Base-by-base conservation (phyloP, 1,284 basidiomycete species). In the Trichosporon inkin region DNA sequence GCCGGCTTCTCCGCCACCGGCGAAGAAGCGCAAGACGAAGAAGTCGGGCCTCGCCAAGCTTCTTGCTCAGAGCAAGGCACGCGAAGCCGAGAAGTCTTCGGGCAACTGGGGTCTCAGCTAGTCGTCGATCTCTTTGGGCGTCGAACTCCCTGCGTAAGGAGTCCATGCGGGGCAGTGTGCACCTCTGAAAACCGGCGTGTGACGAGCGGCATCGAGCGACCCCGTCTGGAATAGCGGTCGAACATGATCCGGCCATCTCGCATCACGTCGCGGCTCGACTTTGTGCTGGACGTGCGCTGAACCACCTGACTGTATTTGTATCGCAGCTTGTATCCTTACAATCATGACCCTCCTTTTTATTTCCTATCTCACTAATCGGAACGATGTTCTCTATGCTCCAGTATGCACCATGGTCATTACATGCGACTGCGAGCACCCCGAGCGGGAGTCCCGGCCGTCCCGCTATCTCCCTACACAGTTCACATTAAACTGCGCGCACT, bases 21-120 rank as follows among this genome's bases (percentile, higher is more conserved):
- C 64, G 16, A 68, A 66, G 63, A 77, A 70, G 66, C 61, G 61
- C 60, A 74, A 71, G 68, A 70, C 67, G 55, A 76, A 77, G 62
- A 74, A 72, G 59, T 70, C 67, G 20, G 75, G 76, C 16, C 63
- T 77, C 54, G 71, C 70, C 2, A 76, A 75, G 64, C 60, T 78
- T 7, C 68, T 77, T 38, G 76, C 75, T 35, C 74, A 77, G 66
- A 75, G 71, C 55, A 73, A 71, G 52, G 71, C 68, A 56, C 62
- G 76, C 52, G 66, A 71, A 61, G 62, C 53, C 52, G 66, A 65
- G 57, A 62, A 59, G 58, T 24, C 62, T 41, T 38, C 56, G 55
- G 60, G 72, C 47, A 67, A 64, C 57, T 72, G 73, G 73, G 68
- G 69, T 13, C 57, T 74, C 53, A 60, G 61, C 35, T 62, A 54